These are phyloP conservation scores for Malassezia sympodialis DNA, from an alignment of 1,284 basidiomycete species.

Conservation along the genomic window DNA sequence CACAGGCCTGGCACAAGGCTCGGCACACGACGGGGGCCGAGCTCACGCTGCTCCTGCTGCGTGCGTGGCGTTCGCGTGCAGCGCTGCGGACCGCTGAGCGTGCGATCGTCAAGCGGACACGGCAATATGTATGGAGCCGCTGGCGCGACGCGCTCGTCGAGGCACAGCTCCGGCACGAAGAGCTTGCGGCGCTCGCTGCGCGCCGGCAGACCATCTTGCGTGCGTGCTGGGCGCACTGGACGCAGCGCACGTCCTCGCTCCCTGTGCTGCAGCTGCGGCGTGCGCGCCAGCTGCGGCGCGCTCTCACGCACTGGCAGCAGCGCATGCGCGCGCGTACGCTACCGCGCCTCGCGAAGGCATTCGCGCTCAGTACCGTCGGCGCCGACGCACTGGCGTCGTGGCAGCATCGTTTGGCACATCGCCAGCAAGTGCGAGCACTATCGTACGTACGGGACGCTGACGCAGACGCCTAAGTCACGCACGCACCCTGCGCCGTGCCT, in stretches of 20 bases:
- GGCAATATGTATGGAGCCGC: background rate
- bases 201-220: slow-evolving; percentile 7
- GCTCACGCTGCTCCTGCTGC: background rate
- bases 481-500: background rate
- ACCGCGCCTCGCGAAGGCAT: background rate
- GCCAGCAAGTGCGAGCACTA: background rate
- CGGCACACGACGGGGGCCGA: background rate
- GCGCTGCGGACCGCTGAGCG: background rate
- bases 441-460: background rate
- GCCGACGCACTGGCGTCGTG: slow-evolving; percentile 3
- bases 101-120: background rate
- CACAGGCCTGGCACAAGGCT: background rate
- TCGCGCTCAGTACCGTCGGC: background rate
- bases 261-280: slow-evolving; percentile 2
- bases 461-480: background rate
- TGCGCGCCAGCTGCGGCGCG: background rate
- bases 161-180: slow-evolving; percentile 1
- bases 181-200: background rate
- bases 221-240: slow-evolving; percentile 7
- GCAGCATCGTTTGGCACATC: background rate
- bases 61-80: background rate
- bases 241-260: background rate
- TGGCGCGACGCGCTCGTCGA: slow-evolving; percentile 9
- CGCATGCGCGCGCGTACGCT: background rate
- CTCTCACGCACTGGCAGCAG: background rate